Evolutionary conservation across 2,329 filamentous ascomycete genomes (phyloP).

Genomic region (Penicillium aurantiogriseum): DNA sequence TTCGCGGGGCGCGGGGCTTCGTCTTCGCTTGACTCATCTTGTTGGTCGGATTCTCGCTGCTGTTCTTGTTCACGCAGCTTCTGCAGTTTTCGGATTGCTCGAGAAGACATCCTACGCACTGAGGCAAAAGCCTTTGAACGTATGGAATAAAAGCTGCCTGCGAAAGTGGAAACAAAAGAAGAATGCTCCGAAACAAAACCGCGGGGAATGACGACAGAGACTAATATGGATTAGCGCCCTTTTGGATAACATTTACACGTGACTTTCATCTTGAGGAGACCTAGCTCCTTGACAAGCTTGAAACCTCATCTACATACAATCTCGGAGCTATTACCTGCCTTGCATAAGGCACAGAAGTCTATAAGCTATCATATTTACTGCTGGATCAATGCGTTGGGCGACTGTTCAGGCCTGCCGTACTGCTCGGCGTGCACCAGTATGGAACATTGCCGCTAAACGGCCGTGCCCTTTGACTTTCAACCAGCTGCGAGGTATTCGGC

Average conservation of each 20-base stretch:
- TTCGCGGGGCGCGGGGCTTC: slow-evolving; percentile 37
- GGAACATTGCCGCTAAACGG: slow-evolving; percentile 42
- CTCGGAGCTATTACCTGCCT: slow-evolving; percentile 7
- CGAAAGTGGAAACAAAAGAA: neutral
- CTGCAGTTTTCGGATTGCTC: slow-evolving; percentile 64
- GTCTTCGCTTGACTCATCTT: slow-evolving; percentile 44
- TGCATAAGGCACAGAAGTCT: slow-evolving; percentile 5
- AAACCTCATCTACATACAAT: slow-evolving; percentile 8
- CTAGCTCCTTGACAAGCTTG: slow-evolving; percentile 13
- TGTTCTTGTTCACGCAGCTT: slow-evolving; percentile 60
- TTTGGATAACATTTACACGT: slow-evolving; percentile 14
- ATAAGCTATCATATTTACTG: slow-evolving; percentile 3
- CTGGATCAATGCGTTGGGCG: slow-evolving; percentile 49
- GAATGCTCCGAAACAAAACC: slow-evolving; percentile 13
- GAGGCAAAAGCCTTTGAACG: neutral
- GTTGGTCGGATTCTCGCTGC: slow-evolving; percentile 43
- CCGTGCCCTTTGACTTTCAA: slow-evolving; percentile 38
- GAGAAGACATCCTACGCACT: slow-evolving; percentile 56
- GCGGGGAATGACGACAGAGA: slow-evolving; percentile 38
- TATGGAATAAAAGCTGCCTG: neutral
- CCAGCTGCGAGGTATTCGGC: slow-evolving; percentile 38
- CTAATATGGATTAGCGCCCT: slow-evolving; percentile 25
- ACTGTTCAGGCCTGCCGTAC: slow-evolving; percentile 48
- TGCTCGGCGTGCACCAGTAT: slow-evolving; percentile 47
- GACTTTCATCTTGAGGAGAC: slow-evolving; percentile 20